Base-by-base conservation (phyloP, 805 yeast genomes). In the Lachancea cidri region DNA sequence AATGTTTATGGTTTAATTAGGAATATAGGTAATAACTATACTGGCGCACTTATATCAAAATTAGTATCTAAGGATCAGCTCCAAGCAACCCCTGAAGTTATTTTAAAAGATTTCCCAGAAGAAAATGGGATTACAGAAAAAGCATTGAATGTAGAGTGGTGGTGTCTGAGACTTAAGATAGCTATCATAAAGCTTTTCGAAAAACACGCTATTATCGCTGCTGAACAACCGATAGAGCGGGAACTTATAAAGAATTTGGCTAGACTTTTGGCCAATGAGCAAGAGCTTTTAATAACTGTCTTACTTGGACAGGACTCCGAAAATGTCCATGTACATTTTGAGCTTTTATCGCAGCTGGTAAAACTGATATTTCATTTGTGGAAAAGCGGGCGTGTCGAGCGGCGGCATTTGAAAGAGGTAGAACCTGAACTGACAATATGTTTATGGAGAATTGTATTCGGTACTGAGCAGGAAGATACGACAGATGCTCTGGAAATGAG, bases 371-470 rank as follows among this genome's bases (percentile, higher is more conserved):
- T 33, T 15, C 39, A 32, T 5, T 29, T 35, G 11, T 44, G 47
- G 47, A 27, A 31, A 14, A 33, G 25, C 20, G 33, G 34, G 1
- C 44, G 49, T 8, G 37, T 57, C 2, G 44, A 43, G 8, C 20
- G 41, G 17, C 45, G 49, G n/a, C 50, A 50, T 4, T 48, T 67
- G 2, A 55, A 64, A 29, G 67, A 63, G 27, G 50, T 64, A 13
- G 65, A 64, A 18, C 55, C 62, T 29, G 81, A 76, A 46, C 52
- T 79, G 27, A 64, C 73, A 37, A 75, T 77, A 11, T 66, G 72
- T 2, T 55, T 79, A 15, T 71, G 77, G 67, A 57, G 81, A 42
- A 67, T 78, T 4, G 73, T 81, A 3, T 75, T 74, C 49, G 71
- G 74, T 13, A 63, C 55, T 7, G 37, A 44, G 3, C 33, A 41